Base-by-base conservation (phyloP, 2,329 filamentous ascomycete species). In the Ceratocystis harringtonii region DNA sequence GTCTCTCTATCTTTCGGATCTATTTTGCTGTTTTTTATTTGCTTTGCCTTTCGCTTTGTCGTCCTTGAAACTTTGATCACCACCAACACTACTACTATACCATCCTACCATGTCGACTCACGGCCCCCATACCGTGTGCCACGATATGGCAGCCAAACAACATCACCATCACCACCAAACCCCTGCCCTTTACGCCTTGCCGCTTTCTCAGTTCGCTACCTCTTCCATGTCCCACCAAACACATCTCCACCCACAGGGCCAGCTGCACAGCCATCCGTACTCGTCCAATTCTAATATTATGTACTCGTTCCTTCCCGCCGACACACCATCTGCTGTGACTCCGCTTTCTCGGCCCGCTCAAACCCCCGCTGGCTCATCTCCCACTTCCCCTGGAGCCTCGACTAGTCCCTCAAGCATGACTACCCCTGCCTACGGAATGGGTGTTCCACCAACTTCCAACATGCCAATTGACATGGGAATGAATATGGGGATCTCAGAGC, bases 241-340 rank as follows among this genome's bases (percentile, higher is more conserved):
- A n/a, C 30, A 65, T 30, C 30, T 52, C n/a, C 57, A 65, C 45
- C 12, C 57, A 5, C 58, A 61, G 44, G 22, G 58, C 22, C 57
- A 62, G 22, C 41, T 45, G 22, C 60, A 62, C 44, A 22, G 22
- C 36, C 64, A 65, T 22, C 25, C 44, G 17, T 32, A 52, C 5
- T 62, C 65, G 22, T 48, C 64, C 45, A 63, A 36, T n/a, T 41
- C 65, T 15, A 63, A 36, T 22, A 52, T 66, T 30, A 63, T 67
- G 66, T 67, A 65, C 45, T 63, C 66, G 17, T 67, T 67, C 19
- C 36, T 65, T 22, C 50, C 66, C 32, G 50, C 61, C 1, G 52
- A 61, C 12, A 44, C 48, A n/a, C 52, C 63, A 32, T 28, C 62
- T 2, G 28, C 28, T 25, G 63, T 66, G 41, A 4, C 4, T 25